Percentiles rank a stretch among this genome's conserved stretches.
Conservation (phyloP, 2,329 filamentous ascomycete species). For the Colletotrichum paranaense region DNA sequence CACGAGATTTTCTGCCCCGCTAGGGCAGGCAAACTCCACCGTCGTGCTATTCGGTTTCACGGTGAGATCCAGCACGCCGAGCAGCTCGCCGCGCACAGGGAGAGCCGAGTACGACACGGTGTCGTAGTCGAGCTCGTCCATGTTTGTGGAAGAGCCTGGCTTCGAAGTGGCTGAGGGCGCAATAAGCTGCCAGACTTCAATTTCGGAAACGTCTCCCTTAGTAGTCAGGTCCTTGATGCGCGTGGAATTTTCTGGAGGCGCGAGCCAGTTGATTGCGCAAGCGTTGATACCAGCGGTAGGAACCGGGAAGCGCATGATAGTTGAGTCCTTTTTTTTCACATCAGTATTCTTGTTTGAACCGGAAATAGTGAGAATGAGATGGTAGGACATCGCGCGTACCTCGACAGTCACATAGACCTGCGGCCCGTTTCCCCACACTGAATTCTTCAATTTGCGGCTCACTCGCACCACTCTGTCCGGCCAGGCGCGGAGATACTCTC, state of each 20-base stretch:
- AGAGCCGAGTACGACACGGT: constrained; percentile 16
- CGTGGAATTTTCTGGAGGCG: background rate
- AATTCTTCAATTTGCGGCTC: background rate
- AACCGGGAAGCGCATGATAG: background rate
- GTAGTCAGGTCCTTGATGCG: background rate
- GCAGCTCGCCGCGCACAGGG: constrained; percentile 20
- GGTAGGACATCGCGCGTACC: background rate
- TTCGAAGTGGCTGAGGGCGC: background rate
- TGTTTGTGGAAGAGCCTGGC: background rate
- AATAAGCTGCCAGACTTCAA: background rate
- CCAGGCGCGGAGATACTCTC: background rate
- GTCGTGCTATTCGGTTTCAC: background rate
- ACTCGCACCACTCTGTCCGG: background rate
- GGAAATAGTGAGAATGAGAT: background rate
- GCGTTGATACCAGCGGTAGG: background rate
- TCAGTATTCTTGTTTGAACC: background rate
- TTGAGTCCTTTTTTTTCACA: background rate
- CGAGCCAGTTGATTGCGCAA: background rate
- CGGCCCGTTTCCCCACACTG: background rate
- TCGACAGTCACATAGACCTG: background rate
- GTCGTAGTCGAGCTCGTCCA: constrained; percentile 19
- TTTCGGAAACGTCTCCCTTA: background rate
- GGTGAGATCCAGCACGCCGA: constrained; percentile 11
- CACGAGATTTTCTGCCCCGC: background rate
- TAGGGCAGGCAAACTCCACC: constrained; percentile 2